phyloP scores from a whole-genome alignment of 1,284 basidiomycete genomes.

The Cryptococcus neoformans region DNA sequence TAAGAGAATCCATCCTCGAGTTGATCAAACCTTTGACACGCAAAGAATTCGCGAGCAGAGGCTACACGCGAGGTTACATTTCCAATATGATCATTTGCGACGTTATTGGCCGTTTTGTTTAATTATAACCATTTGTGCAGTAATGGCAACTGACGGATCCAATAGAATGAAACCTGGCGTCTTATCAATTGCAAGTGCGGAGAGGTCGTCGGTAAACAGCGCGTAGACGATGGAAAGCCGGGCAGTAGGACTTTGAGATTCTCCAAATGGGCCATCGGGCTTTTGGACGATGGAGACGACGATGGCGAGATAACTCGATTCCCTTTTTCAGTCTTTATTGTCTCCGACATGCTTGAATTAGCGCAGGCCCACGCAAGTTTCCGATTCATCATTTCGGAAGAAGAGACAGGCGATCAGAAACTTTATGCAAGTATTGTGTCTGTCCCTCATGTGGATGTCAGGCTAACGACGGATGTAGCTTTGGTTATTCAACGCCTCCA shows the following conservation, averaged over 20 bases:
- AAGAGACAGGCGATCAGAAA: constrained; percentile 70
- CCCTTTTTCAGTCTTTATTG: constrained; percentile 75
- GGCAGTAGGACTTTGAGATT: constrained; percentile 55
- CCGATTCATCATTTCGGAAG: constrained; percentile 78
- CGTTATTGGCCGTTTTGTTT: neutral
- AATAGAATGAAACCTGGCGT: constrained; percentile 58
- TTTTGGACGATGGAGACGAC: constrained; percentile 57
- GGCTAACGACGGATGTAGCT: constrained; percentile 50
- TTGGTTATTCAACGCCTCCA: constrained; percentile 86
- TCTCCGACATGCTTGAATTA: constrained; percentile 81
- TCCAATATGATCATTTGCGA: neutral
- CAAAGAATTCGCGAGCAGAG: constrained; percentile 64
- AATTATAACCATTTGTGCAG: constrained; percentile 20
- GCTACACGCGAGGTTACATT: constrained; percentile 60
- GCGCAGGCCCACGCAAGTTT: constrained; percentile 85
- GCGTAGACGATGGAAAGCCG: constrained; percentile 38
- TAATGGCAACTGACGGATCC: constrained; percentile 6
- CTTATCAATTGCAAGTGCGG: constrained; percentile 72
- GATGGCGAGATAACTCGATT: constrained; percentile 57
- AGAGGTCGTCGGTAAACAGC: constrained; percentile 66
- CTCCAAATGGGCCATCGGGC: constrained; percentile 75
- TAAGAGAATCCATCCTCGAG: constrained; percentile 43
- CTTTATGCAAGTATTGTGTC: constrained; percentile 60
- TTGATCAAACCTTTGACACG: constrained; percentile 28
- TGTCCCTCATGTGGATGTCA: neutral